phyloP scores from a whole-genome alignment of 345 rosid genomes.

The Salix caprea region DNA sequence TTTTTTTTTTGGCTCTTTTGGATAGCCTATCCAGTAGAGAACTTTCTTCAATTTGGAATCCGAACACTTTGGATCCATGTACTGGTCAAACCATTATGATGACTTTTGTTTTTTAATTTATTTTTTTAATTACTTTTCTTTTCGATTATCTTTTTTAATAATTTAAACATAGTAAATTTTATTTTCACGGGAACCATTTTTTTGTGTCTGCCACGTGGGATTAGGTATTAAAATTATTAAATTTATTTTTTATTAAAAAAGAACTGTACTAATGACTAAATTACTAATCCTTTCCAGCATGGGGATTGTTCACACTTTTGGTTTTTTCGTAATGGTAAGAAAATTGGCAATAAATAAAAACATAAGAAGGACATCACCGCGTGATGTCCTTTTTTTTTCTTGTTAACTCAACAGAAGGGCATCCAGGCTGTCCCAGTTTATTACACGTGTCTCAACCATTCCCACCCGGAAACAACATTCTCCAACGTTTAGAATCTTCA shows the following conservation, averaged over 20 bases:
- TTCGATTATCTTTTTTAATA: too few relatives aligned
- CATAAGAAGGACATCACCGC: neutral
- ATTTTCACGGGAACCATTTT: too few relatives aligned
- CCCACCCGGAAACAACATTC: slow-evolving; percentile 6
- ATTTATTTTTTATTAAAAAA: too few relatives aligned
- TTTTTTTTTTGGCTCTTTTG: neutral
- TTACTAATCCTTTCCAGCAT: too few relatives aligned
- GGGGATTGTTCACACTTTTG: too few relatives aligned
- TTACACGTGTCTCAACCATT: slow-evolving; percentile 33
- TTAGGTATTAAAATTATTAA: too few relatives aligned
- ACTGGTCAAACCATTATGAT: neutral
- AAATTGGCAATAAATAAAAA: neutral
- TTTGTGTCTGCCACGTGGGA: too few relatives aligned
- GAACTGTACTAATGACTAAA: too few relatives aligned
- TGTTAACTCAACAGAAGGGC: neutral
- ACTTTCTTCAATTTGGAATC: neutral
- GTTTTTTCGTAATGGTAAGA: neutral
- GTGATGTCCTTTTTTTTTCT: neutral
- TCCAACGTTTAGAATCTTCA: neutral
- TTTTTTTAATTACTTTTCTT: too few relatives aligned
- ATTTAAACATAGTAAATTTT: too few relatives aligned
- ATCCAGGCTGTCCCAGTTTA: slow-evolving; percentile 44
- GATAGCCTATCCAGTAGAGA: neutral
- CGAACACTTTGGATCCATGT: neutral
- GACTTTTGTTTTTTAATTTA: neutral